Base-by-base conservation (phyloP, 192 early-diverging fungal species). In the Podochytrium sp. region DNA sequence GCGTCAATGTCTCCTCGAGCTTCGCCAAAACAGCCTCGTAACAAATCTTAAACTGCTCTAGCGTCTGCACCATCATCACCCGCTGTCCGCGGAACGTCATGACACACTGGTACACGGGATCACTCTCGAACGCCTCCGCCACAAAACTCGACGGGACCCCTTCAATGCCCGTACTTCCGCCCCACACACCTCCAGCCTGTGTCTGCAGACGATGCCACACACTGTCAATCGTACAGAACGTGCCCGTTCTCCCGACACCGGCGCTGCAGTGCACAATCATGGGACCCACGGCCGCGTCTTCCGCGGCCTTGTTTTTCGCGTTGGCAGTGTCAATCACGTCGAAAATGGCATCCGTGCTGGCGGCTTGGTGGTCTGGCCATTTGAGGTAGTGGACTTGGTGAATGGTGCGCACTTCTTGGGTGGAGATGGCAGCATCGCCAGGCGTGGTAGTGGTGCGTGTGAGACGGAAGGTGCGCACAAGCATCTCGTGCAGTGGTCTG, bases 331-430 rank as follows among this genome's bases (percentile, higher is more conserved):
- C 82, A 33, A 85, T 57, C 3, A 84, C 71, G 14, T 55, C 49
- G 4, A 87, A 74, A 32, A 87, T 78, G 34, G 53, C 47, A 20
- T 42, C 38, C 5, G 82, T 47, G 55, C 62, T 51, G 34, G 66
- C 47, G 18, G 27, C 29, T 59, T 90, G 81, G 75, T 94, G 92
- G 78, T 98, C 96, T 2, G 91, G 89, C 94, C 94, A 97, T 12
- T 84, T 87, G 25, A 87, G 50, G 73, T 92, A 97, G 57, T 94
- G 90, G 42, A 95, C 65, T 41, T 94, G 90, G 64, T 83, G 84
- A 7, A 95, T 76, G 3, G 59, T 73, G 60, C 77, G 80, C 2
- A 61, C 32, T 2, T 79, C 59, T 1, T 66, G 79, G 14, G 32
- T 33, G 5, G 55, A 0, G 29, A 38, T 2, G 10, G 14, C 60